These are phyloP conservation scores for Pholiota molesta DNA, from an alignment of 768 basidiomycete species.

Conservation along the genomic window DNA sequence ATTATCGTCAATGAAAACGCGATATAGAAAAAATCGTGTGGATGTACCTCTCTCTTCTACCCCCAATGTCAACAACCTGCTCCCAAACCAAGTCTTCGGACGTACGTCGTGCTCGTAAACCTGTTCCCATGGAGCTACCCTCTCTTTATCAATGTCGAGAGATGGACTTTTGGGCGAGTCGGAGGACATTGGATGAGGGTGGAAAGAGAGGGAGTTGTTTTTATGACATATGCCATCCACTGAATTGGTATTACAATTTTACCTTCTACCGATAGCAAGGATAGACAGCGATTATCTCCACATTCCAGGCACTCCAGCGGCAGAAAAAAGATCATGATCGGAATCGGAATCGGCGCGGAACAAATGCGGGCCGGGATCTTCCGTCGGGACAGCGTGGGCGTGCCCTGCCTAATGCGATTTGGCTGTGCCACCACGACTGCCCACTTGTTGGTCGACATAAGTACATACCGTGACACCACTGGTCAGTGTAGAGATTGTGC, in stretches of 20 bases:
- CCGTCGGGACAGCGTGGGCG: neutral
- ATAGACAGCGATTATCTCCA: neutral
- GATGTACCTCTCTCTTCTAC: conserved; percentile 13
- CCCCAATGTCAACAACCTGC: conserved; percentile 12
- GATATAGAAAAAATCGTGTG: neutral
- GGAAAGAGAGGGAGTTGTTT: neutral
- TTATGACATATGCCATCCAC: neutral
- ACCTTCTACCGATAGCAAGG: neutral
- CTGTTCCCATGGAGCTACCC: neutral
- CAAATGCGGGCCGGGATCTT: neutral
- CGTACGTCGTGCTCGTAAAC: neutral
- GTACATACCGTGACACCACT: no score
- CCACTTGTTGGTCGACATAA: no score
- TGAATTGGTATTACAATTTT: neutral
- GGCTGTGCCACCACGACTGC: no score
- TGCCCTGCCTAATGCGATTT: no score
- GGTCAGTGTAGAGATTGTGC: no score
- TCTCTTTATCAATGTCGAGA: conserved; percentile 1
- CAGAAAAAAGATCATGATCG: neutral
- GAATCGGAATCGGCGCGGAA: neutral
- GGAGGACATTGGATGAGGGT: neutral
- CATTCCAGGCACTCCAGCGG: neutral
- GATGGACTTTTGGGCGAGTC: neutral
- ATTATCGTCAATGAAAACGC: no score
- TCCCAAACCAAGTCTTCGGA: conserved; percentile 4